Evolutionary conservation across 202 grass and related monocot genomes (phyloP).

Genomic region (Cymbopogon flexuosus): DNA sequence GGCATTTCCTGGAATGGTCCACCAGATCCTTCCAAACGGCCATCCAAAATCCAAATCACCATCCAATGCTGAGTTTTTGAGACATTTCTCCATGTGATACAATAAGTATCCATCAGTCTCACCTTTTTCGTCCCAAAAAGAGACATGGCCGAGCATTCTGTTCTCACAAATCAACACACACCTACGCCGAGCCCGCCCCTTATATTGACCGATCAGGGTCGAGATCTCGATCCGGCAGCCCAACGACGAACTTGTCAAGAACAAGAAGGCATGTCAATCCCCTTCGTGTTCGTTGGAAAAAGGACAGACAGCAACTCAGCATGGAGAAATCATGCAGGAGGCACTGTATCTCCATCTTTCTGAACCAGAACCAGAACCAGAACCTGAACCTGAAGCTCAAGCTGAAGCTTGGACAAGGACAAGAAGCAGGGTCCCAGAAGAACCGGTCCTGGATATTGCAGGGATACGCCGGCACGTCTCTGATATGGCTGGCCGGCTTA

Average conservation of each 20-base stretch:
- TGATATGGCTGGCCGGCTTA: background rate
- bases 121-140: background rate
- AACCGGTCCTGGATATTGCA: background rate
- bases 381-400: background rate
- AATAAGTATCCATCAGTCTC: background rate
- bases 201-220: conserved; percentile 13
- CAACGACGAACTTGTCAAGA: background rate
- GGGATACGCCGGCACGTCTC: background rate
- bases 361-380: too few relatives aligned
- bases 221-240: background rate
- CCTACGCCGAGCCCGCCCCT: background rate
- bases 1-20: background rate
- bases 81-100: background rate
- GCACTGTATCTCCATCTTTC: background rate
- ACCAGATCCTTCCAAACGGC: background rate
- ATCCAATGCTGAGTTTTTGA: background rate
- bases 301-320: background rate
- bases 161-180: background rate
- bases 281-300: background rate
- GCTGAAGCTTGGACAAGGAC: too few relatives aligned
- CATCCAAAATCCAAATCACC: background rate
- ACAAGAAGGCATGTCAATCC: background rate
- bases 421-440: background rate
- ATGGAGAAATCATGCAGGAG: background rate
- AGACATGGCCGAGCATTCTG: background rate